Evolutionary conservation across 1,139 yeast genomes (phyloP), one percentile per base, ranked within the genome.

Genomic region (Yamadazyma mexicana): DNA sequence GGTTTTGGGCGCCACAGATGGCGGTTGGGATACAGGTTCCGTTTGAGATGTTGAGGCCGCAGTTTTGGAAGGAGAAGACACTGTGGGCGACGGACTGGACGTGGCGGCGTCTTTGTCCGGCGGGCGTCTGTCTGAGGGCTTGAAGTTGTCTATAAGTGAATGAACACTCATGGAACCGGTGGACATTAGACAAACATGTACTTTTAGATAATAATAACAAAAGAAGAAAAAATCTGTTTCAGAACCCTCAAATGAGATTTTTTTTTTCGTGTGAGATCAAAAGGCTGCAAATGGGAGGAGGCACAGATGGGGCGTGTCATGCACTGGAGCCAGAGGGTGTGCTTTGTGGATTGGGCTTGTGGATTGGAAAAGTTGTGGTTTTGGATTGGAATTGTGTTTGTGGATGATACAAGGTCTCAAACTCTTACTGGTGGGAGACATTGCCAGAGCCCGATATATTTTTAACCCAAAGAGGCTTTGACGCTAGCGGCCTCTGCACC

Each of bases 141-240:
- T 46, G 35, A 44, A 48, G 42, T 50, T 56, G 33, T 56, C 62
- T 28, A 59, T 54, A 37, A 59, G 58, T 35, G 62, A 55, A 42
- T 57, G 52, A 16, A 59, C 64, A 52, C 62, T 59, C 58, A 59
- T 58, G 35, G 64, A 55, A 37, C 57, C 45, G 4, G 50, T 27
- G 10, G 37, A 34, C 37, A 34, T 34, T 27, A 25, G 10, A 33
- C 10, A 14, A 33, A 14, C 35, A 24, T 17, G 33, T 11, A 31
- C n/a, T 16, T 16, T 14, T 4, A 5, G 9, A 28, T 11, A 28
- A 28, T 5, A 5, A 14, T 3, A 17, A 6, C 5, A 20, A 8
- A 20, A 20, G 22, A 20, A 20, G 22, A 20, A 20, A 20, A 20
- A 20, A 5, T 20, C 20, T 28, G 31, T 28, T 28, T 28, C 14